Base-by-base conservation (phyloP, 768 basidiomycete species). In the Multifurca ochricompacta region DNA sequence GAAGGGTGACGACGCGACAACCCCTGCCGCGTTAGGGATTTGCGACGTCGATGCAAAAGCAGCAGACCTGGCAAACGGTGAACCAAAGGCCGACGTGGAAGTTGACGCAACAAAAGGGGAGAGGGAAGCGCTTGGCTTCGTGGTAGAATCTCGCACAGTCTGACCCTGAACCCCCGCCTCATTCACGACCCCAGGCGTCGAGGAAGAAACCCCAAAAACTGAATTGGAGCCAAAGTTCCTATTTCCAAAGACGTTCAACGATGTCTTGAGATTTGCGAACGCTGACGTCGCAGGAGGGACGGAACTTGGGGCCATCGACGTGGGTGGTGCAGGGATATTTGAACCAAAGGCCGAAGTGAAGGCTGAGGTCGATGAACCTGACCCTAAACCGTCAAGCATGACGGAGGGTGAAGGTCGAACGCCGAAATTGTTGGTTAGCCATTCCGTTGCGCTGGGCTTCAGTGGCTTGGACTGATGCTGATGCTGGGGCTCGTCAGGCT, bases 161-260 rank as follows among this genome's bases (percentile, higher is more conserved):
- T n/a, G n/a, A n/a, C n/a, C n/a, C n/a, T n/a, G n/a, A n/a, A 6
- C 48, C 8, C 18, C 42, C 25, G 28, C 10, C 16, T 11, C 9
- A 19, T 30, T 36, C 7, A 36, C 43, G 10, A 19, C 11, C 25
- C 18, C 31, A 30, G 34, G 47, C 9, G 21, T 42, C 9, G 42
- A 45, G 0, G 55, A 46, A 31, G 60, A 43, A 4, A 43, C 48
- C 5, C 60, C 58, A 19, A 64, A 64, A 2, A 54, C 58, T 14
- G 65, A 48, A 32, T 52, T 32, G 11, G 50, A 48, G 43, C 67
- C 34, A 34, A 60, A 63, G 14, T 35, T 5, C 16, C 31, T 25
- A 7, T 48, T 65, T 1, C 68, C 68, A 51, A 74, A 75, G 5
- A 62, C 65, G 32, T 70, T 75, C 1, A 68, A 66, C 4, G 62